Evolutionary conservation across 176 grass and related monocot species (phyloP), one percentile per base, ranked within the genome.

Genomic region (Oryza punctata): DNA sequence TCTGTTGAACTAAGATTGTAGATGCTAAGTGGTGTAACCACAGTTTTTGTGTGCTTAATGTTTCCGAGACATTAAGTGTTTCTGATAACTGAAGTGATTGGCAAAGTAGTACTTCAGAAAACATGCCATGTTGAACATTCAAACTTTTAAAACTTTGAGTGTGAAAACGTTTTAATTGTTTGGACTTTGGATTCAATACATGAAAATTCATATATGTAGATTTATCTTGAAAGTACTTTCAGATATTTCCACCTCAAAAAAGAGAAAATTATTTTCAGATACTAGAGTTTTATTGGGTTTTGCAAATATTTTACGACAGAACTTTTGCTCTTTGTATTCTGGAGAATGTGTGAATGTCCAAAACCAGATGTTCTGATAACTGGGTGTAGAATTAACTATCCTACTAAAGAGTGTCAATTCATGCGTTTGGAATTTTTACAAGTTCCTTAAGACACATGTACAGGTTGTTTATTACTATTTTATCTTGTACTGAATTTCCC

Each of bases 401-500:
- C 6, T 57, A 21, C 52, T 57, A n/a, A 57, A 57, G n/a, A 2
- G 57, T 10, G 2, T 2, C 57, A 24, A 27, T 76, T 66, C 44
- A 67, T 54, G 21, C 26, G 3, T 33, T 33, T 0, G 3, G 0
- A 27, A 0, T 9, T 10, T 59, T 5, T 21, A 2, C 5, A 38
- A 29, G 71, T 73, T 63, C n/a, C 30, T 54, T n/a, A 59, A 0
- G 18, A 64, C 33, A 18, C 7, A 15, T 10, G 1, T 12, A 19
- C 2, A 4, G 6, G 32, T 64, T 76, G 33, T 72, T 6, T 19
- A 14, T 7, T 29, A 52, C 23, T 24, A 11, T 71, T 60, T 41
- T 73, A 33, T 41, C 69, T 61, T 68, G 11, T 33, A 67, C 68
- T 88, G 37, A 84, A 69, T 84, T 84, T 81, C 32, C 21, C 47